A percentile compares a stretch with the other conserved stretches of the same genome.
Conservation (phyloP, 768 basidiomycete species). For the Crepidotus variabilis region DNA sequence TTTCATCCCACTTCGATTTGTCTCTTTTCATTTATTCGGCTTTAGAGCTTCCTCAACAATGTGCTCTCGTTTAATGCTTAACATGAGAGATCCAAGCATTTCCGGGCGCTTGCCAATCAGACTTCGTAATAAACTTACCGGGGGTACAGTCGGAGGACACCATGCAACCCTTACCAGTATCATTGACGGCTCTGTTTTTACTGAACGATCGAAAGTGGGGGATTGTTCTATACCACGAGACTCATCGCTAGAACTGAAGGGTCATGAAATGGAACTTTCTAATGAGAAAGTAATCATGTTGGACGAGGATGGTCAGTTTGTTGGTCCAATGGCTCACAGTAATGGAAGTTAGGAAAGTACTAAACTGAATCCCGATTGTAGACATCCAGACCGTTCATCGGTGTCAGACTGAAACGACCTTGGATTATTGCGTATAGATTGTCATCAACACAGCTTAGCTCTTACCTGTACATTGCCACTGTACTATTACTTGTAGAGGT, state of each 20-base stretch:
- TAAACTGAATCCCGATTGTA: neutral
- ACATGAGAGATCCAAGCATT: slow-evolving; percentile 26
- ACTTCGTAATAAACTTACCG: neutral
- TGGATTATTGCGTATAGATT: neutral
- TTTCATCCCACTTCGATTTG: neutral
- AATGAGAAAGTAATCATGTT: neutral
- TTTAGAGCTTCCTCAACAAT: slow-evolving; percentile 25
- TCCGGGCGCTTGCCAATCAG: neutral
- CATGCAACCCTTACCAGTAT: neutral
- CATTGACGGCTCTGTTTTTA: neutral
- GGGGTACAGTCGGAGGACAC: neutral
- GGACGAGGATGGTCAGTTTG: neutral
- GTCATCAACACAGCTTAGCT: too few relatives aligned
- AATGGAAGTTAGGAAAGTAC: too few relatives aligned
- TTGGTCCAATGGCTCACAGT: too few relatives aligned
- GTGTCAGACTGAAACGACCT: neutral
- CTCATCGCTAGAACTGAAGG: neutral
- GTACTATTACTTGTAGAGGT: neutral
- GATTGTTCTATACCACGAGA: neutral
- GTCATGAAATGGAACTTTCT: neutral
- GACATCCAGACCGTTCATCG: neutral
- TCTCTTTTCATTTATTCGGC: neutral
- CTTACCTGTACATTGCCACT: neutral
- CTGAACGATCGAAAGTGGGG: neutral
- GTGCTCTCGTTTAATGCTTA: slow-evolving; percentile 29